phyloP scores from a whole-genome alignment of 495 filamentous ascomycete genomes.

The Podospora australis region DNA sequence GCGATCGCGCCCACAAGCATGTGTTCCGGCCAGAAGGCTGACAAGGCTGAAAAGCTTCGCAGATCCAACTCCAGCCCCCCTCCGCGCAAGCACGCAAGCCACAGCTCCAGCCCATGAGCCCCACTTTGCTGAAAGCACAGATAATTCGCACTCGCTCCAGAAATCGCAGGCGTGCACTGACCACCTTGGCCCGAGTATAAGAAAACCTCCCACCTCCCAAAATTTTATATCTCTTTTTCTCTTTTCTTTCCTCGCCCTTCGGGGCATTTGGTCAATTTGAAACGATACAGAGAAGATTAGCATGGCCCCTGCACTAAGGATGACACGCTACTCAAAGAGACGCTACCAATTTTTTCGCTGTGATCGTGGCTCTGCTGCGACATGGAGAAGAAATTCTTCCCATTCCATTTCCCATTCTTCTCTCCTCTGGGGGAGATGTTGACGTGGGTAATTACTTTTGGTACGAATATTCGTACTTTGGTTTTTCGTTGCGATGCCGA shows the following conservation, averaged over 20 bases:
- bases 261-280: slow-evolving; percentile 36
- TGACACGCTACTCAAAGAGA: slow-evolving; percentile 99
- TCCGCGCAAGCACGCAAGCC: not conserved
- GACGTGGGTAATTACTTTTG: no score
- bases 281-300: slow-evolving; percentile 81
- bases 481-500: no score
- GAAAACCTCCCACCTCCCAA: not conserved
- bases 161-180: slow-evolving; percentile 20
- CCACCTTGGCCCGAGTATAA: slow-evolving; percentile 11
- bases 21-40: no score
- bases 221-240: slow-evolving; percentile 19
- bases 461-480: no score
- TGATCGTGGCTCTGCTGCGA: slow-evolving; percentile 22
- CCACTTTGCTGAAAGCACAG: not conserved
- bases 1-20: no score
- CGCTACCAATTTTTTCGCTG: slow-evolving; percentile 72
- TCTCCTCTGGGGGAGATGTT: no score
- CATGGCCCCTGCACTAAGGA: slow-evolving; percentile 99
- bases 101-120: not conserved
- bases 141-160: not conserved
- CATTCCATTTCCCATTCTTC: no score
- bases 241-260: slow-evolving; percentile 23
- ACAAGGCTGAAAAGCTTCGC: not conserved
- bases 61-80: not conserved
- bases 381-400: slow-evolving; percentile 23